These are phyloP conservation scores for Ophioceras dolichostomum DNA, from an alignment of 2,329 filamentous ascomycete species.

Conservation along the genomic window DNA sequence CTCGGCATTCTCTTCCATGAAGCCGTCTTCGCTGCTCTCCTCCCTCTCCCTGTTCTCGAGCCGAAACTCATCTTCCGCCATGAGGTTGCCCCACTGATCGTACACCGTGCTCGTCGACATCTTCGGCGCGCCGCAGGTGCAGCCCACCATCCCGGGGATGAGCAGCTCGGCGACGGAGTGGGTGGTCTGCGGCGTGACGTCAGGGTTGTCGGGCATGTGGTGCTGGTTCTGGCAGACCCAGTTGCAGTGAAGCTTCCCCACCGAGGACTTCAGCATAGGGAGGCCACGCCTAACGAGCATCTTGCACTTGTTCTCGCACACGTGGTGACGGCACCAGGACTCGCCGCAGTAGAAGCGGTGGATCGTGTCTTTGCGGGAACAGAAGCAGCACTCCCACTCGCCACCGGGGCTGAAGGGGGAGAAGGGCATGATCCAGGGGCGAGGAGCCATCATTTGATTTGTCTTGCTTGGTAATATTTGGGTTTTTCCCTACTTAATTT, in stretches of 20 bases:
- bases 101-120: not conserved
- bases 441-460: not conserved
- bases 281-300: not conserved
- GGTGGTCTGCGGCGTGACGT: not conserved
- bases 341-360: not conserved
- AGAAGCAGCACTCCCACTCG: slow-evolving; percentile 1
- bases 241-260: not conserved
- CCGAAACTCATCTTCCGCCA: not conserved
- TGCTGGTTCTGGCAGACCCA: not conserved
- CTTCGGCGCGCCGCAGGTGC: not conserved
- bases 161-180: not conserved
- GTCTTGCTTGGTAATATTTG: not conserved
- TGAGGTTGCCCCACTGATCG: not conserved
- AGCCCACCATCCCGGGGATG: not conserved
- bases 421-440: not conserved
- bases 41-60: no score
- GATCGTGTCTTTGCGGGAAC: not conserved
- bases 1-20: no score
- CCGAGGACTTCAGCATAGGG: not conserved
- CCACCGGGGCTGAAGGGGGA: not conserved
- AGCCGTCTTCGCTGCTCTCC: no score
- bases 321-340: not conserved
- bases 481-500: not conserved
- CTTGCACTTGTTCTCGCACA: not conserved
- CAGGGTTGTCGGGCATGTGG: not conserved